Evolutionary conservation across 2,329 filamentous ascomycete species (phyloP), one percentile per base, ranked within the genome.

Genomic region (Arthrobotrys entomopaga): DNA sequence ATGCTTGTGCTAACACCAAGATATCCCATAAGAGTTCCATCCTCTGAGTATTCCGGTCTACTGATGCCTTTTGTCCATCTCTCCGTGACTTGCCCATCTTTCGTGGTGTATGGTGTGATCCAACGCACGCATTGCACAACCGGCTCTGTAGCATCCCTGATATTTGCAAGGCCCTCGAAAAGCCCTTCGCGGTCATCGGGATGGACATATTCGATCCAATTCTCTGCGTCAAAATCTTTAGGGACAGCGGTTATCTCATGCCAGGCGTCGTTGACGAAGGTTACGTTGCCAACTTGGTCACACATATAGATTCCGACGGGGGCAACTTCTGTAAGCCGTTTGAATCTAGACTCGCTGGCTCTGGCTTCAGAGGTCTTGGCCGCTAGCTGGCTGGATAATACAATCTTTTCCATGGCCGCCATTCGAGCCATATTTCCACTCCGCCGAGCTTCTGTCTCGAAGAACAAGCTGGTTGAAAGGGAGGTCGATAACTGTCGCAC

Each of bases 1-100:
- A 96, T 96, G 79, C 96, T 91, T 0, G 91, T 94, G 59, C 96
- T 89, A 79, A 89, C 91, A 60, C 90, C 91, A 77, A 93, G 93
- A 1, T 93, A 89, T 75, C 89, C 88, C 82, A 91, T 91, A 59
- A 93, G 84, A 26, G 83, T 82, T 2, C 89, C 90, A 26, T 87
- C 82, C 0, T 84, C 82, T 74, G 89, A 85, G 78, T 86, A 89
- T 78, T 93, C 90, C 0, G 90, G 90, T 77, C 90, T 92, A 0
- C 90, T 90, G 65, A 87, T 91, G 84, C 93, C 90, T 29, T 93
- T 81, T 0, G 90, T 90, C 91, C 91, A 93, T 0, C 90, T 92
- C 76, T 91, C 89, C 57, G 87, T 83, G 81, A 81, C 53, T 26
- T 74, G 49, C 5, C 56, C 56, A 49, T 74, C 70, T 16, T 63